phyloP scores from a whole-genome alignment of 139 green algal genomes.

The Edaphochlamys debaryana region DNA sequence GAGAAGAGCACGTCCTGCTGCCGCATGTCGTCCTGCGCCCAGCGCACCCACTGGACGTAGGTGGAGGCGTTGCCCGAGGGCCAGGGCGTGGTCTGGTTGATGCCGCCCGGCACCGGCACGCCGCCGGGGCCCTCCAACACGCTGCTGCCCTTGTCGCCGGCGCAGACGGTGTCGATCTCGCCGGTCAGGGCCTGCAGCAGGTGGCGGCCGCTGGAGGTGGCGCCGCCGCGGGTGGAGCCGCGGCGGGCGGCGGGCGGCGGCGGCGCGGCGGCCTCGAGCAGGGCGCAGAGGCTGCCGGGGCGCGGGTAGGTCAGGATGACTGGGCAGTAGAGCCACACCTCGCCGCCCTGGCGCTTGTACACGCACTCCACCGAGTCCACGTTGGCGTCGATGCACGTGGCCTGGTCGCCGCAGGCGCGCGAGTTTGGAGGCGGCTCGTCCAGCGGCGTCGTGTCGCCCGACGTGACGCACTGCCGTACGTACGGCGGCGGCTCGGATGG shows the following conservation, averaged over 20 bases:
- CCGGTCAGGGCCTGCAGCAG: too few species aligned
- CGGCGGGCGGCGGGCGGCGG: neutral
- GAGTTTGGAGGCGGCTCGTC: neutral
- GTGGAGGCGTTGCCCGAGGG: too few species aligned
- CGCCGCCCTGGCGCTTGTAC: neutral
- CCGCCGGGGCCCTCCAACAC: slow-evolving; percentile 4
- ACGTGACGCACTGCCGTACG: too few species aligned
- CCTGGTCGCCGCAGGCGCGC: slow-evolving; percentile 1
- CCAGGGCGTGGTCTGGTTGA: neutral
- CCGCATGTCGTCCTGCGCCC: neutral
- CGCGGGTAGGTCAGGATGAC: neutral
- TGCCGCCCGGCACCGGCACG: neutral
- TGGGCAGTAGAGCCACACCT: slow-evolving; percentile 10
- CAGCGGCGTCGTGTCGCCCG: too few species aligned
- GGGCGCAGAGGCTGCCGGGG: neutral
- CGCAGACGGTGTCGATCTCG: neutral
- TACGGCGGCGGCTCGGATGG: too few species aligned
- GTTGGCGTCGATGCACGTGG: neutral
- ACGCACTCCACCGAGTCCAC: neutral
- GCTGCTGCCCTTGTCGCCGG: neutral
- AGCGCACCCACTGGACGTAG: slow-evolving; percentile 3
- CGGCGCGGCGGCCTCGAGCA: neutral
- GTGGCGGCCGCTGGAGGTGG: too few species aligned
- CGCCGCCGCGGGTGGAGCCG: neutral
- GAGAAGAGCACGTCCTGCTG: neutral